A percentile compares a stretch with the other conserved stretches of the same genome.
These are phyloP conservation scores for Epichloe glyceriae DNA, from an alignment of 2,329 filamentous ascomycete species.

Conservation along the genomic window DNA sequence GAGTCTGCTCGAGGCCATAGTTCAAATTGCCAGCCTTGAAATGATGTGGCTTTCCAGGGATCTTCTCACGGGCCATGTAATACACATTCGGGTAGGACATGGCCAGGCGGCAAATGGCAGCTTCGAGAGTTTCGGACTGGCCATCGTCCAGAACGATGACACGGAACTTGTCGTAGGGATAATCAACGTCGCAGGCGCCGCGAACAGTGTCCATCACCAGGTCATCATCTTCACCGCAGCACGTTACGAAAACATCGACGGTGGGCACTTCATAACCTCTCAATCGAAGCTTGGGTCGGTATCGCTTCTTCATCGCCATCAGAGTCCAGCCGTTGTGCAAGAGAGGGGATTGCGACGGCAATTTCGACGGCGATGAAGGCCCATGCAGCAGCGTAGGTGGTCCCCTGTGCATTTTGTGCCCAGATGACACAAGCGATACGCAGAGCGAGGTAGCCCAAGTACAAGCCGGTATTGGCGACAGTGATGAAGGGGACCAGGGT, in stretches of 20 bases:
- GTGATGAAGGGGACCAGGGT: slow-evolving; percentile 25
- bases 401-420: slow-evolving; percentile 29
- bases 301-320: slow-evolving; percentile 40
- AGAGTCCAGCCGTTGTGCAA: slow-evolving; percentile 48
- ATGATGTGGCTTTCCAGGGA: slow-evolving; percentile 35
- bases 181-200: slow-evolving; percentile 42
- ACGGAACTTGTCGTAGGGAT: slow-evolving; percentile 37
- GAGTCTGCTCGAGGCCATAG: slow-evolving; percentile 39
- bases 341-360: slow-evolving; percentile 36
- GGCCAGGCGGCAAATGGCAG: slow-evolving; percentile 23
- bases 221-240: slow-evolving; percentile 43
- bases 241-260: slow-evolving; percentile 44
- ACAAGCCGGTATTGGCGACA: slow-evolving; percentile 28
- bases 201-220: slow-evolving; percentile 43
- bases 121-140: slow-evolving; percentile 29
- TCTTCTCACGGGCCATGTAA: slow-evolving; percentile 39
- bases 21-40: slow-evolving; percentile 56
- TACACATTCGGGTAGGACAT: slow-evolving; percentile 33
- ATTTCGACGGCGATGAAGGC: slow-evolving; percentile 43
- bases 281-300: slow-evolving; percentile 39
- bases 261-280: slow-evolving; percentile 34
- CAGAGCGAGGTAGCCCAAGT: slow-evolving; percentile 34
- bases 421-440: slow-evolving; percentile 39
- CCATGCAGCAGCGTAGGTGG: slow-evolving; percentile 39
- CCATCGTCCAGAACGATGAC: slow-evolving; percentile 45